These are phyloP conservation scores for Fusarium continuum DNA, from an alignment of 2,329 filamentous ascomycete species.

Conservation along the genomic window DNA sequence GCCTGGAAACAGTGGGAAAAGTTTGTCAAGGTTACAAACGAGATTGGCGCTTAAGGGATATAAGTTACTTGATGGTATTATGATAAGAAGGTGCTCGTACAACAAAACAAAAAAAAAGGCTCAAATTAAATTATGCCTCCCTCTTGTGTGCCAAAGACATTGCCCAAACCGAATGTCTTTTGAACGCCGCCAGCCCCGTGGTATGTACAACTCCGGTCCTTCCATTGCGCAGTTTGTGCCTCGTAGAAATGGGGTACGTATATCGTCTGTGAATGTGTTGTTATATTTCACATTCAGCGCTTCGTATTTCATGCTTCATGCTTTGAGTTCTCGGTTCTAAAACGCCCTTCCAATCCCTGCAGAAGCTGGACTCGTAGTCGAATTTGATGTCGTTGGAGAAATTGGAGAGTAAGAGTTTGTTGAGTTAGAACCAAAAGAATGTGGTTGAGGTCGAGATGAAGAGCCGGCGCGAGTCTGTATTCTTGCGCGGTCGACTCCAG, in stretches of 20 bases:
- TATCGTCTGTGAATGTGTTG: conserved; percentile 2
- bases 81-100: neutral
- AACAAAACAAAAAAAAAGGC: neutral
- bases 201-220: conserved; percentile 23
- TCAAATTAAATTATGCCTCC: conserved; percentile 3
- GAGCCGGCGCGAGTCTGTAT: conserved; percentile 13
- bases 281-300: too few species aligned
- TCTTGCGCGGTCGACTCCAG: conserved; percentile 38
- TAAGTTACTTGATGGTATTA: neutral
- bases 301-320: neutral
- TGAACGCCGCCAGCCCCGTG: conserved; percentile 6
- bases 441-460: conserved; percentile 19
- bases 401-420: conserved; percentile 26
- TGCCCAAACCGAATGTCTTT: neutral
- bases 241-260: neutral
- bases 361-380: conserved; percentile 13
- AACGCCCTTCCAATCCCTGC: conserved; percentile 25
- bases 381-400: conserved; percentile 22
- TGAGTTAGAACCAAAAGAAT: conserved; percentile 27
- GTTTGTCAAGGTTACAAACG: conserved; percentile 86
- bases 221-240: neutral
- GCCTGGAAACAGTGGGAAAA: conserved; percentile 83
- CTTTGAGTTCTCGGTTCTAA: neutral
- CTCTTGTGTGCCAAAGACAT: neutral
- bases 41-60: conserved; percentile 44